Evolutionary conservation across 345 rosid species (phyloP).

Genomic region (Dimocarpus longan): DNA sequence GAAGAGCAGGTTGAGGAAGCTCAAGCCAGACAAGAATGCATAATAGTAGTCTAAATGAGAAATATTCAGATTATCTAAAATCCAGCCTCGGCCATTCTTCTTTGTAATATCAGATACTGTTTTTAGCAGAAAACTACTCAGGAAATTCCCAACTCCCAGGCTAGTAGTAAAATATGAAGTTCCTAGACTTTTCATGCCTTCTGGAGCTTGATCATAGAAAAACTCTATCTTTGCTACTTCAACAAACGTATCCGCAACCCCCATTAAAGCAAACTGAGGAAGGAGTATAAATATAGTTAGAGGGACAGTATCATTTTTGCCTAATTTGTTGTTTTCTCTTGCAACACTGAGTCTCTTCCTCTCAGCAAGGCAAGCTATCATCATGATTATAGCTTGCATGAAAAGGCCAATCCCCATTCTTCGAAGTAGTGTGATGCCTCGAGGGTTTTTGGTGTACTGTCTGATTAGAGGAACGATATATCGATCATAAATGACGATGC

Average conservation of each 20-base stretch:
- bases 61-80: slow-evolving; percentile 65
- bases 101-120: slow-evolving; percentile 50
- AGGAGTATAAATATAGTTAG: slow-evolving; percentile 58
- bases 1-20: slow-evolving; percentile 52
- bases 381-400: slow-evolving; percentile 55
- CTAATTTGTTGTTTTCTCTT: slow-evolving; percentile 29
- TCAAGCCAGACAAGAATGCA: slow-evolving; percentile 55
- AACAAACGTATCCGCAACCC: slow-evolving; percentile 68
- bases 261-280: slow-evolving; percentile 75
- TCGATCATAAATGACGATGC: slow-evolving; percentile 57
- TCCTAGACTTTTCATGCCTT: slow-evolving; percentile 81
- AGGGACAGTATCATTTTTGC: slow-evolving; percentile 46
- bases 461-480: slow-evolving; percentile 43
- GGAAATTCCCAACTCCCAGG: slow-evolving; percentile 62
- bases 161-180: slow-evolving; percentile 65
- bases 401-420: slow-evolving; percentile 73
- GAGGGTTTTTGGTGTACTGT: slow-evolving; percentile 57
- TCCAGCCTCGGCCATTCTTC: slow-evolving; percentile 62
- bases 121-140: slow-evolving; percentile 64
- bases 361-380: slow-evolving; percentile 51
- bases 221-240: slow-evolving; percentile 85
- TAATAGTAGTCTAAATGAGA: slow-evolving; percentile 73
- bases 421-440: slow-evolving; percentile 76
- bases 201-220: slow-evolving; percentile 89
- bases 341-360: slow-evolving; percentile 63